Evolutionary conservation across 1,139 yeast genomes (phyloP), one percentile per base, ranked within the genome.

Genomic region (Blastobotrys serpentis): DNA sequence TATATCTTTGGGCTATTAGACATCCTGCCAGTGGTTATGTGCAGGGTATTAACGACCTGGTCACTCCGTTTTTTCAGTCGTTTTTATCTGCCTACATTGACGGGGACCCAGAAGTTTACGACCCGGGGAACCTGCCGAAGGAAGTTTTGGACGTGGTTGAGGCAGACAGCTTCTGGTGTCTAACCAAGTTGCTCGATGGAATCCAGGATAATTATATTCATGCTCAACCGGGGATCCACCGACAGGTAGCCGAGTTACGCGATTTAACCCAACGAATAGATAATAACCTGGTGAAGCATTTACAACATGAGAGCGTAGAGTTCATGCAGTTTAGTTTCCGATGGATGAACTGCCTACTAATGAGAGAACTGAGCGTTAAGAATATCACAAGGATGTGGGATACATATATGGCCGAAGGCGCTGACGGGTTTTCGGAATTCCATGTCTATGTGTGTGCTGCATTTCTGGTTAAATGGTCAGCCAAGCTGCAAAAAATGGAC

Each of bases 371-470:
- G 40, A 81, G 84, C 42, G 81, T 92, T 59, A 73, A 75, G 34
- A 77, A 88, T 52, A 86, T 92, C 6, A 81, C 89, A 23, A 75
- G 99, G 48, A 92, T 92, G 96, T 92, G 98, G 98, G 99, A 92
- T 64, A 90, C 99, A 0, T 92, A 92, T 65, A 70, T 92, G 47
- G 82, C 96, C 45, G 97, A 92, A 64, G 86, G 86, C 3, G 84
- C 92, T 0, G 76, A 85, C 32, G 97, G 98, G 3, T 86, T 92
- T 63, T 87, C 88, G 55, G 88, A 84, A 59, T 92, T 94, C 68
- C 99, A 92, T 65, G 89, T 92, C 6, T 92, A 92, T 64, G 98
- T 92, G 2, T 92, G 99, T 70, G 97, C 98, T n/a, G 98, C 98
- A 10, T 92, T 92, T 62, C 71, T 92, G 59, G 85, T 90, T 50